These are phyloP conservation scores for Pyrus communis DNA, from an alignment of 306 rosid species.

Conservation along the genomic window DNA sequence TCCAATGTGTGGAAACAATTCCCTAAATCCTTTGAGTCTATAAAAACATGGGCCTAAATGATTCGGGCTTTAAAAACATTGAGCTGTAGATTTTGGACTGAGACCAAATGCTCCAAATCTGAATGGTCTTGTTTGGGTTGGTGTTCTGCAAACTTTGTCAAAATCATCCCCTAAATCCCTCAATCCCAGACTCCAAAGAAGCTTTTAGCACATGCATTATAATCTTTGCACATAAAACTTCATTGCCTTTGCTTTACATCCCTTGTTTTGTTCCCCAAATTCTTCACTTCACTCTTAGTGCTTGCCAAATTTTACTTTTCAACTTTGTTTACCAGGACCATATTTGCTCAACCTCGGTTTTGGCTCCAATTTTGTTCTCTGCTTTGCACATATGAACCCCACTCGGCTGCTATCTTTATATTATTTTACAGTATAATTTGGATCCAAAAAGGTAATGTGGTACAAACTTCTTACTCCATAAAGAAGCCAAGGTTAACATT, in stretches of 20 bases:
- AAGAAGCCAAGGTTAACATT: conserved; percentile 1
- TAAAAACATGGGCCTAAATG: no score
- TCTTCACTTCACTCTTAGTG: neutral
- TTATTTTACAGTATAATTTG: neutral
- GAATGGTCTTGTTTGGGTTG: neutral
- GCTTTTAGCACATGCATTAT: neutral
- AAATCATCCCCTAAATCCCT: neutral
- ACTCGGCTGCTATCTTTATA: neutral
- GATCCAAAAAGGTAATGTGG: neutral
- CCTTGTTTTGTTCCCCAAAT: neutral
- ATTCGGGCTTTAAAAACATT: no score
- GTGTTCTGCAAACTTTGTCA: neutral
- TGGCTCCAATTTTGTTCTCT: neutral
- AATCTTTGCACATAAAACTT: neutral
- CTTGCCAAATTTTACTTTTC: neutral
- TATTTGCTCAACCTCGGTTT: conserved; percentile 7
- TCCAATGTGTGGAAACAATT: neutral
- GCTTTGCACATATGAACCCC: conserved; percentile 9
- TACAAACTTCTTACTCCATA: conserved; percentile 10
- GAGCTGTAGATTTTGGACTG: neutral
- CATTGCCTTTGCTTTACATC: neutral
- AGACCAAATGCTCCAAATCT: neutral
- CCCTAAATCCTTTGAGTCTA: neutral
- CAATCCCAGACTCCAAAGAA: neutral
- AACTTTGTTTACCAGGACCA: neutral